Base-by-base conservation (phyloP, 306 rosid species). In the Cercis canadensis region DNA sequence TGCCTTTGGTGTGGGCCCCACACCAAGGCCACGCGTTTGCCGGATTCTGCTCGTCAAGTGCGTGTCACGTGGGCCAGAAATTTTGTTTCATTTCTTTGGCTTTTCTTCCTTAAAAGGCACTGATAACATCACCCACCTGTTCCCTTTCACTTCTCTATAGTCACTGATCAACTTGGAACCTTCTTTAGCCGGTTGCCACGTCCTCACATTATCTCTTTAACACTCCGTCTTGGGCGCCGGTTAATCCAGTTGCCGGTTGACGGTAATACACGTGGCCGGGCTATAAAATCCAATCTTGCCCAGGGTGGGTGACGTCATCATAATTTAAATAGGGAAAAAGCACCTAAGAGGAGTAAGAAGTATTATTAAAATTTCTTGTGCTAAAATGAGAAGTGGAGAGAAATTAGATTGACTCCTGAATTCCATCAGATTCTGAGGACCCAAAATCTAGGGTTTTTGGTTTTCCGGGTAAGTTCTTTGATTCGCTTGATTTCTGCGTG, bases 391-490 rank as follows among this genome's bases (percentile, higher is more conserved):
- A 62, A 39, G 69, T 76, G 80, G 68, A 72, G 86, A 54, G 69
- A 82, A 84, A 80, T 80, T 88, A 13, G 76, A 79, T 83, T 85
- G 84, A 80, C 83, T 62, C 74, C 57, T 76, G 79, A 78, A 85
- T 80, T 81, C 80, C 69, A 41, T 72, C 83, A 79, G 74, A 80
- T 70, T 85, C 85, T 75, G 61, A 78, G 51, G 51, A 49, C 90
- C 81, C 75, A 82, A 80, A 70, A 45, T 75, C 69, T 81, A 82
- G 91, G 83, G 87, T 78, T 74, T 41, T 65, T n/a, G 21, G 49
- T 74, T 49, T 46, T 58, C 39, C 62, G 43, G 83, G 81, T 81
- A 57, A 75, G 69, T 51, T 44, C 45, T 52, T 57, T 65, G 47
- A 51, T 54, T 62, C 44, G 45, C 34, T 72, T 31, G 6, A 44